Base-by-base conservation (phyloP, 2,329 filamentous ascomycete species). In the Claviceps spartinae region DNA sequence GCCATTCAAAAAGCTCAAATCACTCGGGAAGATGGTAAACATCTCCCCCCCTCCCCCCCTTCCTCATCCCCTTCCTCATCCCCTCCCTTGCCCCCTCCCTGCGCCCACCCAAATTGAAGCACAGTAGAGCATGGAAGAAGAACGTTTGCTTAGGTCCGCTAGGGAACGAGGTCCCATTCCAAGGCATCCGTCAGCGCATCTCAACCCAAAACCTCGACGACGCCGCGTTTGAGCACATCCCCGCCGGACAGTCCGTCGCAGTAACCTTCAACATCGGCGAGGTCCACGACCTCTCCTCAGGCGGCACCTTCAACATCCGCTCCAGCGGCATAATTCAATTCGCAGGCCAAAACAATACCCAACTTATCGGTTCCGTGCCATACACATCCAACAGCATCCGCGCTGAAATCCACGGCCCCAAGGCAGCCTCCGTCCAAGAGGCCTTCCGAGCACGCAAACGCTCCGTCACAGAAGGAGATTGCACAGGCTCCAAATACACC, bases 321-420 rank as follows among this genome's bases (percentile, higher is more conserved):
- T 72, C 79, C 7, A 66, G 67, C 5, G 83, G 83, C 5, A 69
- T 72, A 14, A 70, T 85, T 46, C 75, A 78, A 11, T 75, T 74
- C 51, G 77, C 80, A 34, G 69, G 71, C 26, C 67, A 67, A 42
- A 69, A 73, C 60, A 72, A 70, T 26, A 79, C 71, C 48, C 67
- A 73, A 41, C 70, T 86, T 41, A 64, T 72, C 11, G 79, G 76
- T 48, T 73, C 72, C 44, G 62, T 83, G 1, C 62, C 72, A 14
- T 85, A 76, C 67, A 66, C 71, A 48, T 81, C 77, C 61, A 84
- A 85, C 67, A 69, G 71, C n/a, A 64, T 85, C 48, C 71, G 70
- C 48, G 70, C 82, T 54, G 65, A 71, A 8, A 70, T 86, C 47
- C 74, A 85, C 56, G 80, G 76, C n/a, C 65, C 66, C 14, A 62